Conservation (phyloP, 257 asterid genomes). For the Thymus quinquecostatus region DNA sequence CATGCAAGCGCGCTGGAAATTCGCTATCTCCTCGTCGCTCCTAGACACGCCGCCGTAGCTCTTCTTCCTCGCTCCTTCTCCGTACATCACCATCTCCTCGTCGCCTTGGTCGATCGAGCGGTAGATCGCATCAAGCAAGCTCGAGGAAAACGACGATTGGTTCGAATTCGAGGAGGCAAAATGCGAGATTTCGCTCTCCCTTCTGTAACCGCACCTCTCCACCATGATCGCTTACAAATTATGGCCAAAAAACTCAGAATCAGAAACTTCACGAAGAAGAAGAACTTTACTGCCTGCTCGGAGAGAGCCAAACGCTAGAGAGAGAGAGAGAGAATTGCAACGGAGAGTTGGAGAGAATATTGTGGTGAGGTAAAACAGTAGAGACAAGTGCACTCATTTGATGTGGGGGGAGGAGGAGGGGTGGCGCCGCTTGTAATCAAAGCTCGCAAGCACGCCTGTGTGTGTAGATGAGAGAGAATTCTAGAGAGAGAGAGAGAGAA, state of each 20-base stretch:
- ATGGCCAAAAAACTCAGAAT: not conserved
- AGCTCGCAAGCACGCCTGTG: slow-evolving; percentile 42
- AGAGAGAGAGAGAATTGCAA: not conserved
- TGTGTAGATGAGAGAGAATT: slow-evolving; percentile 20
- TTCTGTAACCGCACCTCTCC: slow-evolving; percentile 40
- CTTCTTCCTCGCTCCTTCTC: slow-evolving; percentile 52
- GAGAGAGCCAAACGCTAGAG: slow-evolving; percentile 61
- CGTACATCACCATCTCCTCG: slow-evolving; percentile 35
- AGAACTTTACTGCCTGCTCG: slow-evolving; percentile 53
- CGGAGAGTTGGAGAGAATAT: slow-evolving; percentile 18
- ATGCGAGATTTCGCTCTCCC: slow-evolving; percentile 27
- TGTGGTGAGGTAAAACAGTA: slow-evolving; percentile 27
- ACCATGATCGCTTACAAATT: slow-evolving; percentile 31
- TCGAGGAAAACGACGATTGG: slow-evolving; percentile 74
- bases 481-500: slow-evolving; percentile 7
- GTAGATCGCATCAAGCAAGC: slow-evolving; percentile 75
- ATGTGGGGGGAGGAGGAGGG: slow-evolving; percentile 27
- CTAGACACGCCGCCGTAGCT: slow-evolving; percentile 28
- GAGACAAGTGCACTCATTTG: slow-evolving; percentile 59
- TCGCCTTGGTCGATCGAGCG: slow-evolving; percentile 71
- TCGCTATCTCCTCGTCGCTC: slow-evolving; percentile 58
- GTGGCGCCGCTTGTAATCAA: slow-evolving; percentile 34
- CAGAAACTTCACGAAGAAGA: not conserved
- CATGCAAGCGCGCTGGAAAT: slow-evolving; percentile 65
- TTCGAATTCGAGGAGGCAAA: slow-evolving; percentile 16